Percentiles rank a stretch among this genome's conserved stretches.
Evolutionary conservation across 345 rosid genomes (phyloP).

Genomic region (Eucalyptus camaldulensis): DNA sequence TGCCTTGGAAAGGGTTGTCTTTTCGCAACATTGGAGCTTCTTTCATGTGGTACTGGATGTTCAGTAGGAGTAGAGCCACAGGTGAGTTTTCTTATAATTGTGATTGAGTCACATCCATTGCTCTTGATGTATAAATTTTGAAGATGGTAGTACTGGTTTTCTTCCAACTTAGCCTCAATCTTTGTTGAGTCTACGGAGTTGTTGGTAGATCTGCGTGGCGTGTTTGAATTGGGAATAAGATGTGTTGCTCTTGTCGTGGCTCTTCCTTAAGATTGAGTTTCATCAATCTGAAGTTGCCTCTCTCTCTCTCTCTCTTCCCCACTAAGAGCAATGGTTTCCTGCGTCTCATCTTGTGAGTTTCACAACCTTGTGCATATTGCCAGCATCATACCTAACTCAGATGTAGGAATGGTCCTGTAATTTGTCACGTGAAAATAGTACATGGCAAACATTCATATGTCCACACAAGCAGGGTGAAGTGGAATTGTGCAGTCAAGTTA

Average conservation of each 20-base stretch:
- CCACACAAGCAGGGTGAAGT: neutral
- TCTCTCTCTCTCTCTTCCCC: no score
- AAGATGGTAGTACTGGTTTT: neutral
- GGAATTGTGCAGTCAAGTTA: neutral
- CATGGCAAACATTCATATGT: neutral
- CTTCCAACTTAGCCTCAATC: neutral
- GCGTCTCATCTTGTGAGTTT: neutral
- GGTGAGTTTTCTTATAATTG: neutral
- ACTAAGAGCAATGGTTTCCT: neutral
- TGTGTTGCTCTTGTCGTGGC: neutral
- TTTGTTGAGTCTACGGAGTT: neutral
- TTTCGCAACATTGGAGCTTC: neutral
- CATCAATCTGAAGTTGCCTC: neutral
- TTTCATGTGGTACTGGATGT: neutral
- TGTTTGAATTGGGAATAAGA: neutral
- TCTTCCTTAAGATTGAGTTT: neutral
- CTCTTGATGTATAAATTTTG: neutral
- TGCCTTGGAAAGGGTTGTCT: neutral
- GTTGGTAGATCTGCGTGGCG: neutral
- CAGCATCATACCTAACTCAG: neutral
- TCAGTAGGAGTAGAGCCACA: neutral
- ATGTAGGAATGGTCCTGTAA: neutral
- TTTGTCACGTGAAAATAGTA: neutral
- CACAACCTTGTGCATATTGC: neutral
- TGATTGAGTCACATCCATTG: neutral